Conservation (phyloP, 2,329 filamentous ascomycete species). For the Monosporascus sp. region DNA sequence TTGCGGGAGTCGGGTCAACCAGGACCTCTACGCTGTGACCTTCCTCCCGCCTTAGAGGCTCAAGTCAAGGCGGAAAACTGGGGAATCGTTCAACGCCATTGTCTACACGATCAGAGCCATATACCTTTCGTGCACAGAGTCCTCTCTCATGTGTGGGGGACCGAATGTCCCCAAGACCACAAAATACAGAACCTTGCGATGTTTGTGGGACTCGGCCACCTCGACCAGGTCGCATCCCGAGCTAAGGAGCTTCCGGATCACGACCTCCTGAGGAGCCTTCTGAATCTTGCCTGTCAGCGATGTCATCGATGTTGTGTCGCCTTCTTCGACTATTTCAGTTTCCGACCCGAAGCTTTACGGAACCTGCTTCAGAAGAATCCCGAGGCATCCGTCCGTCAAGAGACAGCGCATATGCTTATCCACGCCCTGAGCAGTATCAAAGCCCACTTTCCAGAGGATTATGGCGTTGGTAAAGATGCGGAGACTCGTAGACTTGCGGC, state of each 20-base stretch:
- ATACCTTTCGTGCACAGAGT: constrained; percentile 60
- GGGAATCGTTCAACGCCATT: constrained; percentile 68
- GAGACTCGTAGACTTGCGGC: constrained; percentile 28
- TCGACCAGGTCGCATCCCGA: constrained; percentile 72
- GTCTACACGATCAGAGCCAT: constrained; percentile 71
- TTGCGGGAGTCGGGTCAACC: constrained; percentile 32
- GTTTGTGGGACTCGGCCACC: constrained; percentile 54
- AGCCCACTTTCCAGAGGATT: constrained; percentile 39
- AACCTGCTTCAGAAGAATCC: constrained; percentile 61
- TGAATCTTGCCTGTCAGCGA: constrained; percentile 42
- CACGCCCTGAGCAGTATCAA: constrained; percentile 50
- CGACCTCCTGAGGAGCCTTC: constrained; percentile 45
- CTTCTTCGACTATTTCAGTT: constrained; percentile 57
- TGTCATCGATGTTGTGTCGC: constrained; percentile 53
- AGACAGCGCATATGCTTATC: constrained; percentile 47
- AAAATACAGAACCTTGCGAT: constrained; percentile 46
- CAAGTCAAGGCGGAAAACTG: constrained; percentile 70
- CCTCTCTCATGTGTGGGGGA: constrained; percentile 50
- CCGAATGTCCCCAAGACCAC: constrained; percentile 48
- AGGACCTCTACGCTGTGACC: constrained; percentile 39
- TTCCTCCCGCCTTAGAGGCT: constrained; percentile 44
- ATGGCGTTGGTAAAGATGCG: constrained; percentile 32
- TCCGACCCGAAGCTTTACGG: constrained; percentile 53
- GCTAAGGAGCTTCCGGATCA: constrained; percentile 65
- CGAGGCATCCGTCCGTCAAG: constrained; percentile 50